phyloP scores from a whole-genome alignment of 2,329 filamentous ascomycete genomes.

The Hymenoscyphus occultus region DNA sequence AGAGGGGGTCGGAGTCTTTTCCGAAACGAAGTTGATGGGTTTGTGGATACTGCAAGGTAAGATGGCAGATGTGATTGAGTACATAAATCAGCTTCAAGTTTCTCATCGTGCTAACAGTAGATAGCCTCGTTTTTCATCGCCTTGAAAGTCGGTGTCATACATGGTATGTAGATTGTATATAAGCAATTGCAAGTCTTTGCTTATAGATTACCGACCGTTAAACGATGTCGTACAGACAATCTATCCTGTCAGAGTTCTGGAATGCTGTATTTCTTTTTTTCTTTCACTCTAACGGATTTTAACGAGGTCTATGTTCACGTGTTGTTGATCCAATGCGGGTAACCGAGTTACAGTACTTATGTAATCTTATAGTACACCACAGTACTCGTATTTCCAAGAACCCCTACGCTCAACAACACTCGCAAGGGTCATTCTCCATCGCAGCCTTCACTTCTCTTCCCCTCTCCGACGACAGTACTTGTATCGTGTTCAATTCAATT shows the following conservation, averaged over 20 bases:
- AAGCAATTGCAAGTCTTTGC: not conserved
- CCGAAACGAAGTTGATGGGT: conserved; percentile 4
- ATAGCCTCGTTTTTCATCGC: not conserved
- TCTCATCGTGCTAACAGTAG: not conserved
- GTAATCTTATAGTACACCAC: no score
- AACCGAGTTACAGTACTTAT: not conserved
- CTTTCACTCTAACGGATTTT: not conserved
- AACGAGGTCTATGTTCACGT: not conserved
- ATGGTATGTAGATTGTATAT: not conserved
- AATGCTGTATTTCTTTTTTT: not conserved
- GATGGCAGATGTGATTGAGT: not conserved
- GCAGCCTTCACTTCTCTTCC: no score
- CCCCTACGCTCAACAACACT: no score
- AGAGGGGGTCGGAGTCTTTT: conserved; percentile 22
- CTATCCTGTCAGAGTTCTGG: not conserved
- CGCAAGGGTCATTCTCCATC: no score
- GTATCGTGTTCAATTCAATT: no score
- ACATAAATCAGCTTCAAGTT: not conserved
- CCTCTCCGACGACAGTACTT: no score
- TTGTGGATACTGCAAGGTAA: not conserved
- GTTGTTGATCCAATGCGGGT: not conserved
- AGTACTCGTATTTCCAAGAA: no score
- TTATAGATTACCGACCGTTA: not conserved
- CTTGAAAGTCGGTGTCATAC: not conserved
- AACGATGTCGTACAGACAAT: not conserved